Conservation (phyloP, 108 stramenopile species). For the Cyclotella kingstonii region DNA sequence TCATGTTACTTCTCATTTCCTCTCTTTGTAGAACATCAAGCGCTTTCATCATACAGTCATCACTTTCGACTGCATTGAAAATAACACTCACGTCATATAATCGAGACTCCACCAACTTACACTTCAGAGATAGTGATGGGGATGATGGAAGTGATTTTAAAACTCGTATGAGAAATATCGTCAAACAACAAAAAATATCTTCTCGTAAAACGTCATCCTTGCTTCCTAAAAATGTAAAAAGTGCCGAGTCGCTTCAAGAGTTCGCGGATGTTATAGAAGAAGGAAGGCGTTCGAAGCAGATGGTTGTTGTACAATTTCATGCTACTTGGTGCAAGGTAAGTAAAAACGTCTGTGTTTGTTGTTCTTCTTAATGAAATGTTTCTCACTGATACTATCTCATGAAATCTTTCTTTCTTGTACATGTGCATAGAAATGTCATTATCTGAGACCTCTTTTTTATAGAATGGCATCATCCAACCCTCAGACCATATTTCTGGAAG, state of each 20-base stretch:
- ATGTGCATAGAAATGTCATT: slow-evolving; percentile 64
- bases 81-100: background rate
- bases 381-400: too few relatives aligned
- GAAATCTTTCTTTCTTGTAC: too few relatives aligned
- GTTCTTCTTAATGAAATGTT: background rate
- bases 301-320: slow-evolving; percentile 67
- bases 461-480: slow-evolving; percentile 41
- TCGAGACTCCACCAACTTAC: slow-evolving; percentile 13
- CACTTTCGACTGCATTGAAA: too few relatives aligned
- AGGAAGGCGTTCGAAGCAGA: slow-evolving; percentile 28
- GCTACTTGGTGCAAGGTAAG: slow-evolving; percentile 75
- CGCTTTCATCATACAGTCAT: slow-evolving; percentile 13
- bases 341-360: background rate
- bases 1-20: too few relatives aligned
- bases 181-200: slow-evolving; percentile 6
- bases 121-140: slow-evolving; percentile 16
- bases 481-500: slow-evolving; percentile 61
- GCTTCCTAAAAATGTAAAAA: slow-evolving; percentile 51
- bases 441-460: slow-evolving; percentile 53
- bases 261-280: slow-evolving; percentile 62
- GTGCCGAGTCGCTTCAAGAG: slow-evolving; percentile 47
- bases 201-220: background rate
- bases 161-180: slow-evolving; percentile 27
- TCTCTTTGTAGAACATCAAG: too few relatives aligned
- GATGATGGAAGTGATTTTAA: slow-evolving; percentile 16